A percentile compares a stretch with the other conserved stretches of the same genome.
phyloP scores from a whole-genome alignment of 2,329 filamentous ascomycete genomes.

The Diaporthe amygdali region DNA sequence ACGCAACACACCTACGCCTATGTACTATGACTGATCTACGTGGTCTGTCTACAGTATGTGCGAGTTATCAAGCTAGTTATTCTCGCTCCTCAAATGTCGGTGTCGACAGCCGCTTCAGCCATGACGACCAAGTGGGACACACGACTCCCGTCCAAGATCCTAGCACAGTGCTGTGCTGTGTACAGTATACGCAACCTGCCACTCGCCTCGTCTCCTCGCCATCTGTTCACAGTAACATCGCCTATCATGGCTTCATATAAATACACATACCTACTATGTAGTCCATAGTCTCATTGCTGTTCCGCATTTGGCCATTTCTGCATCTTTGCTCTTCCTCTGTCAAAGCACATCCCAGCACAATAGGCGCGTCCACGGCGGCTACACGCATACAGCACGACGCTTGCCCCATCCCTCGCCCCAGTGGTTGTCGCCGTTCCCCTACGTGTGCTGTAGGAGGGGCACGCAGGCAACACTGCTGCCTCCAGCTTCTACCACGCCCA shows the following conservation, averaged over 20 bases:
- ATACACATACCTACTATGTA: neutral
- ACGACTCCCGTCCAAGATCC: neutral
- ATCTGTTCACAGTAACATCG: neutral
- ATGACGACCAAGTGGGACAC: conserved; percentile 9
- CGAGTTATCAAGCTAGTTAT: no score
- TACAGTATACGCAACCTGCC: neutral
- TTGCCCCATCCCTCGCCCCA: neutral
- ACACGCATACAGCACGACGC: conserved; percentile 5
- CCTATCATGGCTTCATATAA: neutral
- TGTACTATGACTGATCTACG: no score
- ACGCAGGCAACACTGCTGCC: neutral
- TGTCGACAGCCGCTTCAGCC: conserved; percentile 8
- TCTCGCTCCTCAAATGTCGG: conserved; percentile 10
- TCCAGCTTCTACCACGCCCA: neutral
- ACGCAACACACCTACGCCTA: neutral
- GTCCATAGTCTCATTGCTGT: neutral
- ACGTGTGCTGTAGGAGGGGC: neutral
- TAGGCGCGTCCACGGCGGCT: conserved; percentile 14
- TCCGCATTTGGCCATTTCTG: conserved; percentile 18
- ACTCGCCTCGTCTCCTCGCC: neutral
- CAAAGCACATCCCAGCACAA: neutral
- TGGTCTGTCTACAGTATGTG: neutral
- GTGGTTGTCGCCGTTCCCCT: conserved; percentile 8
- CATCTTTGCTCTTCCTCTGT: conserved; percentile 4
- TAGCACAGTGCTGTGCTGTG: conserved; percentile 5